A percentile compares a stretch with the other conserved stretches of the same genome.
phyloP scores from a whole-genome alignment of 1,284 basidiomycete species.

The Cryptococcus amylolentus region DNA sequence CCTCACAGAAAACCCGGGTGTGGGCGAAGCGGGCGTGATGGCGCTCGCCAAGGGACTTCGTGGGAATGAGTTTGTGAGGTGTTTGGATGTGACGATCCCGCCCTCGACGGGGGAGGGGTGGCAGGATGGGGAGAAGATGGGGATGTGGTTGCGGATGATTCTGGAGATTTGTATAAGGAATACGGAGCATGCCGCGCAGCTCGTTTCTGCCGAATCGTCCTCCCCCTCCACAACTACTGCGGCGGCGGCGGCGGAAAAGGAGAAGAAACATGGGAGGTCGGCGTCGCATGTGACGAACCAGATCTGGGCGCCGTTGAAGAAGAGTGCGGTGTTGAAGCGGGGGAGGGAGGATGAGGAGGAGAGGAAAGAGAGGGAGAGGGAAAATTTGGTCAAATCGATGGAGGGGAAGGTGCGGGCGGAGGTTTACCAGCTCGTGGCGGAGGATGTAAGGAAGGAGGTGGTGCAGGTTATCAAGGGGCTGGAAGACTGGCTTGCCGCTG shows the following conservation, averaged over 20 bases:
- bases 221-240: conserved; percentile 9
- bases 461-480: no score
- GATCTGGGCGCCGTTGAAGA: conserved; percentile 53
- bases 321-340: conserved; percentile 49
- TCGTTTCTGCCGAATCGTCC: conserved; percentile 2
- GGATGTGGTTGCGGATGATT: neutral
- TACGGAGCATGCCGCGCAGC: neutral
- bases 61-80: conserved; percentile 77
- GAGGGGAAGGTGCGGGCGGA: neutral
- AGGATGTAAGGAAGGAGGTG: no score
- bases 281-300: no score
- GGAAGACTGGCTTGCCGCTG: no score
- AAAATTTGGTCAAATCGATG: conserved; percentile 24
- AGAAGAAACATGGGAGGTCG: neutral
- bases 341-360: conserved; percentile 49
- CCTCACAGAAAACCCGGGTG: conserved; percentile 65
- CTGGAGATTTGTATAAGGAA: neutral
- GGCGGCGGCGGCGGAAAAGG: neutral
- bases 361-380: conserved; percentile 38
- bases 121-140: conserved; percentile 3
- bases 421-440: no score
- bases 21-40: conserved; percentile 88
- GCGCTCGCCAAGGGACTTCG: conserved; percentile 82
- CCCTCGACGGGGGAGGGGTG: conserved; percentile 44
- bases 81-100: conserved; percentile 88